A percentile compares a stretch with the other conserved stretches of the same genome.
Evolutionary conservation across 2,329 filamentous ascomycete genomes (phyloP).

Genomic region (Cercospora zeae-maydis): DNA sequence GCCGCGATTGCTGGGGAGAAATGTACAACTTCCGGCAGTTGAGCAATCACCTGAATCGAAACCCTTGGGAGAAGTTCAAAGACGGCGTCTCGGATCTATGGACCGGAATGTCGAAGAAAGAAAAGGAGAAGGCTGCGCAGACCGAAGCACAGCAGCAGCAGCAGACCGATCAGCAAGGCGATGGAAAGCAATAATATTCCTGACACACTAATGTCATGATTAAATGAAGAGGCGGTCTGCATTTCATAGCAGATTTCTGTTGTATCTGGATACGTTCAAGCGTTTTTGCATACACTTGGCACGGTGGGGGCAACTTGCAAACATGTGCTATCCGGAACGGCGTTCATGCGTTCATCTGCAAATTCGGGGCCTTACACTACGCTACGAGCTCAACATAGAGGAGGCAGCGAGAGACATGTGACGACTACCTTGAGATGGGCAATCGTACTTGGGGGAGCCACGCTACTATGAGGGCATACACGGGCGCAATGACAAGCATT

Average conservation of each 20-base stretch:
- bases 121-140: conserved; percentile 14
- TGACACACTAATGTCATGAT: background rate
- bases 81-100: conserved; percentile 43
- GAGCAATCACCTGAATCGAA: conserved; percentile 84
- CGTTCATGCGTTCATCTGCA: background rate
- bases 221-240: conserved; percentile 3
- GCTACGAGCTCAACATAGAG: background rate
- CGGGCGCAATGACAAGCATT: background rate
- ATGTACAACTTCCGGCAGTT: conserved; percentile 94
- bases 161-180: conserved; percentile 1
- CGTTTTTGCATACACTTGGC: conserved; percentile 16
- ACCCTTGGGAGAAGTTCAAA: conserved; percentile 67
- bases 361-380: background rate
- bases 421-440: background rate
- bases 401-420: background rate
- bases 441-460: background rate
- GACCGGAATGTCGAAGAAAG: conserved; percentile 28
- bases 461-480: background rate
- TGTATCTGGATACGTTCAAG: conserved; percentile 18
- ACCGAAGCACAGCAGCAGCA: background rate
- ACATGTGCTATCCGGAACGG: background rate
- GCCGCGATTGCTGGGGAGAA: conserved; percentile 94
- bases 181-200: background rate
- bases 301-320: background rate
- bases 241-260: conserved; percentile 3